phyloP scores from a whole-genome alignment of 495 filamentous ascomycete species.

The Clavariopsis aquatica region DNA sequence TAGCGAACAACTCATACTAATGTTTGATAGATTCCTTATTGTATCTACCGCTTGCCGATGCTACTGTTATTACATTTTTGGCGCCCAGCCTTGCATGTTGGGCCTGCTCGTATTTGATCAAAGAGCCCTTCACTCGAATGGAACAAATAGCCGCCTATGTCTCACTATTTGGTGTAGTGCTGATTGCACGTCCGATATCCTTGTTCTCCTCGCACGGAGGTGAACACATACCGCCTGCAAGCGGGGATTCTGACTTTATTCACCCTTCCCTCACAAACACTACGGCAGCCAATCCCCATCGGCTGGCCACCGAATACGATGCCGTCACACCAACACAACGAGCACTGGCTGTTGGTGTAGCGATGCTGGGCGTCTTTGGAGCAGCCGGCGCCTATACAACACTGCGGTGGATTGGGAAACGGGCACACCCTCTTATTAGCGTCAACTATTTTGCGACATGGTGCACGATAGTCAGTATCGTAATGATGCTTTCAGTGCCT shows the following conservation, averaged over 20 bases:
- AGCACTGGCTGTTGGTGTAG: slow-evolving; percentile 68
- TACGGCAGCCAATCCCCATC: slow-evolving; percentile 34
- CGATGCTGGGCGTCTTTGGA: slow-evolving; percentile 79
- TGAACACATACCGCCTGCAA: slow-evolving; percentile 31
- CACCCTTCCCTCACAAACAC: slow-evolving; percentile 37
- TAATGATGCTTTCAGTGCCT: slow-evolving; percentile 60
- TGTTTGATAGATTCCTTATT: slow-evolving; percentile 66
- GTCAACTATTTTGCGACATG: slow-evolving; percentile 83
- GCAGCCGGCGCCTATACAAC: slow-evolving; percentile 74
- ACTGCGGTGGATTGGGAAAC: slow-evolving; percentile 80
- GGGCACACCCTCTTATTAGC: slow-evolving; percentile 79
- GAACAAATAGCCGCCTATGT: slow-evolving; percentile 77
- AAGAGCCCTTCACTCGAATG: slow-evolving; percentile 74
- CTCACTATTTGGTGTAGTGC: slow-evolving; percentile 75
- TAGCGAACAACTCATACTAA: neutral
- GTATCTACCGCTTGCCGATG: slow-evolving; percentile 86
- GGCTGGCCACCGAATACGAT: slow-evolving; percentile 37
- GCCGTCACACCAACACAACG: slow-evolving; percentile 65
- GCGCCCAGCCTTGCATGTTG: slow-evolving; percentile 81
- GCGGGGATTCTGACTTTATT: slow-evolving; percentile 45
- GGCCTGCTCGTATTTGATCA: slow-evolving; percentile 72
- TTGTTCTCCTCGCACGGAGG: slow-evolving; percentile 45
- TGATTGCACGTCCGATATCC: slow-evolving; percentile 77
- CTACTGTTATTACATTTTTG: slow-evolving; percentile 90
- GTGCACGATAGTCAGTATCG: slow-evolving; percentile 65